Evolutionary conservation across 257 asterid species (phyloP).

Genomic region (Petrea volubilis): DNA sequence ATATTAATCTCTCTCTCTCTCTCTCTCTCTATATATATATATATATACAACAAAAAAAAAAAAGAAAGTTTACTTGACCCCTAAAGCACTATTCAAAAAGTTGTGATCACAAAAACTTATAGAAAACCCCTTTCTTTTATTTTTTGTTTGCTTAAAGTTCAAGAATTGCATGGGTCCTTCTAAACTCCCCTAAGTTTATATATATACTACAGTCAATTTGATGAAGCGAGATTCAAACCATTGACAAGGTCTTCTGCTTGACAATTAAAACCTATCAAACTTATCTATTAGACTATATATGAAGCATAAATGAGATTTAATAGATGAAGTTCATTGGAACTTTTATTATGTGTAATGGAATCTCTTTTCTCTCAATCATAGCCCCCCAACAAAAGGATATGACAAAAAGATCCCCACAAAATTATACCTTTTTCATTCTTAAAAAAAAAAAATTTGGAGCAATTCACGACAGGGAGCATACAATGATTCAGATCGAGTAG

Average conservation of each 20-base stretch:
- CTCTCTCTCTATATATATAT: no score
- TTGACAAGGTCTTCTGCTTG: slow-evolving; percentile 9
- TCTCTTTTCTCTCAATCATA: slow-evolving; percentile 21
- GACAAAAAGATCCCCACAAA: slow-evolving; percentile 10
- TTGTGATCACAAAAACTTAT: neutral
- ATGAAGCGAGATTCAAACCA: slow-evolving; percentile 19
- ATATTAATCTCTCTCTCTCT: no score
- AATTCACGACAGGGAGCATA: neutral
- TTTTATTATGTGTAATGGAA: slow-evolving; percentile 18
- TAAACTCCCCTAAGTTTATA: neutral
- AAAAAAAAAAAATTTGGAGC: slow-evolving; percentile 12
- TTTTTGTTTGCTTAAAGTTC: slow-evolving; percentile 2
- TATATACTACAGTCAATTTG: neutral
- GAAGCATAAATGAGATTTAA: no score
- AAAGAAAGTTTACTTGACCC: neutral
- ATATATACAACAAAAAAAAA: neutral
- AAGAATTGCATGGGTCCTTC: neutral
- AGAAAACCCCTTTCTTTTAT: neutral
- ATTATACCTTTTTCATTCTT: neutral
- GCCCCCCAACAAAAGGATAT: slow-evolving; percentile 8
- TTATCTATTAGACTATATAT: neutral
- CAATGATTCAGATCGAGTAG: no score
- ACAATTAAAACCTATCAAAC: no score
- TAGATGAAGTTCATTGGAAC: slow-evolving; percentile 1
- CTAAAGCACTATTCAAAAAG: neutral